A percentile compares a stretch with the other conserved stretches of the same genome.
Evolutionary conservation across 129 eudicot species (phyloP).

Genomic region (Pittosporum tobira): DNA sequence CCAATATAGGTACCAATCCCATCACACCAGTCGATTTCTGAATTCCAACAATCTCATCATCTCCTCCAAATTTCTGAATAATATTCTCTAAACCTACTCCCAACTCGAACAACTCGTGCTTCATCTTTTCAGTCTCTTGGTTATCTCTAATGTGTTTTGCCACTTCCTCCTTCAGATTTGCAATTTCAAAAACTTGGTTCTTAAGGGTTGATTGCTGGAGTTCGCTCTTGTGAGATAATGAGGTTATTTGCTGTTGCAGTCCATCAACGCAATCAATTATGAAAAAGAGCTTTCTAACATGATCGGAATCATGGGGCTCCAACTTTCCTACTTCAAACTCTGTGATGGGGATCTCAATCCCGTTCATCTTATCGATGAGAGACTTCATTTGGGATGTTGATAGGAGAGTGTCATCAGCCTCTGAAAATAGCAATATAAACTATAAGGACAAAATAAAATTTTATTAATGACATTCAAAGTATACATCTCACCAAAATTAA

Average conservation of each 20-base stretch:
- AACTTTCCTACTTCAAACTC: slow-evolving; percentile 25
- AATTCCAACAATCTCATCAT: slow-evolving; percentile 28
- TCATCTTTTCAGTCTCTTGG: slow-evolving; percentile 29
- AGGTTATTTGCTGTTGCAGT: slow-evolving; percentile 37
- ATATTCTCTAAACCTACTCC: slow-evolving; percentile 43
- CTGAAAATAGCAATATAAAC: slow-evolving; percentile 36
- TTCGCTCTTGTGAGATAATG: slow-evolving; percentile 45
- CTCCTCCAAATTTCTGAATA: slow-evolving; percentile 59
- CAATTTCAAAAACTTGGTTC: slow-evolving; percentile 51
- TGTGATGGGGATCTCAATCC: slow-evolving; percentile 39
- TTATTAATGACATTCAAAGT: slow-evolving; percentile 1
- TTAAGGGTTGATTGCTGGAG: slow-evolving; percentile 37
- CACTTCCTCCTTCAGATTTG: slow-evolving; percentile 48
- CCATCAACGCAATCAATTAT: slow-evolving; percentile 43
- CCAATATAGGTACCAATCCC: slow-evolving; percentile 46
- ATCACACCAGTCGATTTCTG: slow-evolving; percentile 32
- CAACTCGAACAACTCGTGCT: slow-evolving; percentile 35
- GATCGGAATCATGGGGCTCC: slow-evolving; percentile 35
- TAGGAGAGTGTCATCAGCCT: slow-evolving; percentile 32
- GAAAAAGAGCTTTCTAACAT: slow-evolving; percentile 51
- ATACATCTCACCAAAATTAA: neutral
- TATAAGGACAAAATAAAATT: neutral
- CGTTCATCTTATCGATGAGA: slow-evolving; percentile 42
- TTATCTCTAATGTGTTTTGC: slow-evolving; percentile 28
- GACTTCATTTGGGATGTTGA: slow-evolving; percentile 51